Evolutionary conservation across 768 basidiomycete species (phyloP).

Genomic region (Leccinellum rugosiceps): DNA sequence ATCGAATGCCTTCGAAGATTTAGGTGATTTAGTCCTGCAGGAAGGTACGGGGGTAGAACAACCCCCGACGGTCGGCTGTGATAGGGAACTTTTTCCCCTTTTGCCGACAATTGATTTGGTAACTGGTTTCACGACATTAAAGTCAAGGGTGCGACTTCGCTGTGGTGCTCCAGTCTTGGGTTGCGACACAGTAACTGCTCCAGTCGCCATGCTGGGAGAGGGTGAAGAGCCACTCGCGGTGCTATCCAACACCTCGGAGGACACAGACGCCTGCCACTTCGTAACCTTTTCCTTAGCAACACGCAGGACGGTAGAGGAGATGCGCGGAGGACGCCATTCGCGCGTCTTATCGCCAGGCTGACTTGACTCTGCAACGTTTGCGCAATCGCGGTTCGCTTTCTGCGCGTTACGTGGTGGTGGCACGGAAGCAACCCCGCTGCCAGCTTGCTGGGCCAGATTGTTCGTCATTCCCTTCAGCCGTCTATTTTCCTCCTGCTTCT

Average conservation of each 20-base stretch:
- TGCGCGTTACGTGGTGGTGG: slow-evolving; percentile 3
- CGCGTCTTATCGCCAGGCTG: slow-evolving; percentile 1
- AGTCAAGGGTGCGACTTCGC: slow-evolving; percentile 34
- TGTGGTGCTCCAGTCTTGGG: slow-evolving; percentile 18
- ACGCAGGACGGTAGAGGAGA: slow-evolving; percentile 27
- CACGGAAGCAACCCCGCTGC: background rate
- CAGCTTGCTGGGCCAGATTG: slow-evolving; percentile 5
- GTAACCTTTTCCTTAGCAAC: slow-evolving; percentile 35
- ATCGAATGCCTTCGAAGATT: slow-evolving; percentile 4
- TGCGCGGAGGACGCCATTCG: slow-evolving; percentile 2
- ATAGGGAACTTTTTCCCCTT: slow-evolving; percentile 8
- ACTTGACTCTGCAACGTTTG: background rate
- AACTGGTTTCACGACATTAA: slow-evolving; percentile 42
- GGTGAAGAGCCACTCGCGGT: background rate
- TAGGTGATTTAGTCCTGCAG: slow-evolving; percentile 12
- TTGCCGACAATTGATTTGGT: slow-evolving; percentile 26
- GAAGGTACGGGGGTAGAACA: slow-evolving; percentile 10
- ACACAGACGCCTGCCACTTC: slow-evolving; percentile 34
- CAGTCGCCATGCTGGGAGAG: slow-evolving; percentile 5
- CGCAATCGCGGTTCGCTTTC: background rate
- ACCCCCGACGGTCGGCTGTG: background rate
- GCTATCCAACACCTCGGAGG: slow-evolving; percentile 18
- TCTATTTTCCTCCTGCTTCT: slow-evolving; percentile 20
- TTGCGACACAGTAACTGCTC: background rate
- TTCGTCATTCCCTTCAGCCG: slow-evolving; percentile 17